Conservation (phyloP, 257 asterid species). For the Nicotiana paniculata region DNA sequence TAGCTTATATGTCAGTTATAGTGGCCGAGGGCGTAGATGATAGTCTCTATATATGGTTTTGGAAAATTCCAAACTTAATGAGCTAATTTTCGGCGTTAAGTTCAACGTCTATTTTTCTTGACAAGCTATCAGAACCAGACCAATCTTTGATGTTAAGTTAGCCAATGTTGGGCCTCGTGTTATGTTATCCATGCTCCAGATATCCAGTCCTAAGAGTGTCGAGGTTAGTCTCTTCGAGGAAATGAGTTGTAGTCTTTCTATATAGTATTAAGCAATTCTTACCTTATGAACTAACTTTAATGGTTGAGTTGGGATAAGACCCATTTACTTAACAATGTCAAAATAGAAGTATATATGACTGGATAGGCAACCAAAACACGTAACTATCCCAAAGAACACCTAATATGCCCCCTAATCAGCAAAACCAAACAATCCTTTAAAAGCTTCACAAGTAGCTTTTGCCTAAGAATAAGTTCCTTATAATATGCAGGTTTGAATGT, state of each 20-base stretch:
- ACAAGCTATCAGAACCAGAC: not conserved
- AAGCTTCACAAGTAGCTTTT: not conserved
- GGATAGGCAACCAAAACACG: not conserved
- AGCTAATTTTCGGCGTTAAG: not conserved
- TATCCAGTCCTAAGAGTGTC: not conserved
- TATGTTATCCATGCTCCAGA: not conserved
- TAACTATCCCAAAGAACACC: not conserved
- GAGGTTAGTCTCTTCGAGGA: not conserved
- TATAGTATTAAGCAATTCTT: not conserved
- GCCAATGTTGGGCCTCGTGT: not conserved
- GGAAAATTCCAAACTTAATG: not conserved
- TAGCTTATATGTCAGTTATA: too few species aligned
- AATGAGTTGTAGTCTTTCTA: not conserved
- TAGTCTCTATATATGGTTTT: not conserved
- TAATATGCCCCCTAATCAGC: not conserved
- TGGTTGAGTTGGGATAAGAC: not conserved
- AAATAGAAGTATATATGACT: not conserved
- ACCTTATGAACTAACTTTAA: not conserved
- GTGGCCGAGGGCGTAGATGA: not conserved
- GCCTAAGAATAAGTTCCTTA: not conserved
- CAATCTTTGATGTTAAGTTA: not conserved
- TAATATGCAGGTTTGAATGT: not conserved
- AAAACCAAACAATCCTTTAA: not conserved
- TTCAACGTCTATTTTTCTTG: not conserved
- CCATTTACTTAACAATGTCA: not conserved